Percentiles rank a stretch among this genome's conserved stretches.
Conservation (phyloP, 148 eudicot genomes). For the Oxyria digyna region DNA sequence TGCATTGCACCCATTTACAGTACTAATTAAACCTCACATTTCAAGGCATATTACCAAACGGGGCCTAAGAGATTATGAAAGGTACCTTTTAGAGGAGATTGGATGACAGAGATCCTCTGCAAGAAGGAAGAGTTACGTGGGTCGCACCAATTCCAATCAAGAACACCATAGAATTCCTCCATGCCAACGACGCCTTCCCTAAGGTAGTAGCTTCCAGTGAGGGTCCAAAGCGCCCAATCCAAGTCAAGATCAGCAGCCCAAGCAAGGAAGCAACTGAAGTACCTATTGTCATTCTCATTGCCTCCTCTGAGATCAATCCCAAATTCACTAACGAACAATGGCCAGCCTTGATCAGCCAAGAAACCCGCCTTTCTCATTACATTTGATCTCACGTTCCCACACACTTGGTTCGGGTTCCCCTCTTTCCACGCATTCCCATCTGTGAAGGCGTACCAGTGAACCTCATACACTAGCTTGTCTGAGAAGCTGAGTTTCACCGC, state of each 20-base stretch:
- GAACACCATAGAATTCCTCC: conserved; percentile 57
- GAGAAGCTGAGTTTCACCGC: conserved; percentile 36
- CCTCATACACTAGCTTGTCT: conserved; percentile 55
- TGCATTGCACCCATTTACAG: conserved; percentile 29
- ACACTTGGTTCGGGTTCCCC: conserved; percentile 63
- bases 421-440: conserved; percentile 32
- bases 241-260: conserved; percentile 66
- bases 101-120: conserved; percentile 33
- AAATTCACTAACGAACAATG: conserved; percentile 78
- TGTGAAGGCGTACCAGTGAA: conserved; percentile 68
- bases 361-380: conserved; percentile 43
- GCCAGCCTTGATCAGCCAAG: conserved; percentile 54
- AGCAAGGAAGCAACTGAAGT: conserved; percentile 58
- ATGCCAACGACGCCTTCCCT: conserved; percentile 55
- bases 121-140: conserved; percentile 46
- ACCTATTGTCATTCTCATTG: conserved; percentile 65
- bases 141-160: conserved; percentile 55
- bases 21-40: too few relatives aligned
- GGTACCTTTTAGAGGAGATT: neutral
- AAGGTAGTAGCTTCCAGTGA: conserved; percentile 65
- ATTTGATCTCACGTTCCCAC: conserved; percentile 24
- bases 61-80: too few relatives aligned
- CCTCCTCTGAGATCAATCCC: conserved; percentile 66
- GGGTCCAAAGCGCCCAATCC: conserved; percentile 84
- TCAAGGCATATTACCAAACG: too few relatives aligned